Conservation (phyloP, 768 basidiomycete genomes). For the Phylloporus sp. region DNA sequence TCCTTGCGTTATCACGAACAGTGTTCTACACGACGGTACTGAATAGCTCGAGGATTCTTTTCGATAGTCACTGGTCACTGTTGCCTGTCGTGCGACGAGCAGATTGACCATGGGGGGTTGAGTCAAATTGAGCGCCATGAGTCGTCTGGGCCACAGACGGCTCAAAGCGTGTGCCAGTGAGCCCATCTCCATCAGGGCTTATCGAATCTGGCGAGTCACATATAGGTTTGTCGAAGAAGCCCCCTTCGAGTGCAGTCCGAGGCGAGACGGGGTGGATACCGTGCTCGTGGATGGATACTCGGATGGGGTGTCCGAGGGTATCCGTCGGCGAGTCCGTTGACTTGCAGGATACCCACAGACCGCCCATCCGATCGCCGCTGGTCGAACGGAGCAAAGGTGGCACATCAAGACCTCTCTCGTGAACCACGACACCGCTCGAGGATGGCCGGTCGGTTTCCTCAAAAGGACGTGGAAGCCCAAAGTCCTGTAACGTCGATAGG, state of each 20-base stretch:
- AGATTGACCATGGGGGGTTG: background rate
- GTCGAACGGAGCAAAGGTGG: conserved; percentile 5
- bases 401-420: conserved; percentile 17
- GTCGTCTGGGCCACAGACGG: background rate
- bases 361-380: background rate
- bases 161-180: background rate
- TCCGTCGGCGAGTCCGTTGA: background rate
- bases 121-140: background rate
- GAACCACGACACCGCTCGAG: conserved; percentile 2
- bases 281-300: background rate
- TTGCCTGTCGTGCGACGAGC: background rate
- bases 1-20: background rate
- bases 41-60: background rate
- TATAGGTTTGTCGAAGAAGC: conserved; percentile 6
- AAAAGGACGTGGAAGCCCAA: conserved; percentile 19
- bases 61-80: background rate
- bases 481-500: conserved; percentile 14
- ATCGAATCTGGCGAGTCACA: conserved; percentile 26
- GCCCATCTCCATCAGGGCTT: background rate
- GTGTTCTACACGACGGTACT: background rate
- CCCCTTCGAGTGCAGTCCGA: background rate
- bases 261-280: background rate
- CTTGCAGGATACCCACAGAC: background rate
- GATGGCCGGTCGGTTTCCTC: conserved; percentile 6
- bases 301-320: conserved; percentile 1